Evolutionary conservation across 1,284 basidiomycete species (phyloP).

Genomic region (Puccinia hordei): DNA sequence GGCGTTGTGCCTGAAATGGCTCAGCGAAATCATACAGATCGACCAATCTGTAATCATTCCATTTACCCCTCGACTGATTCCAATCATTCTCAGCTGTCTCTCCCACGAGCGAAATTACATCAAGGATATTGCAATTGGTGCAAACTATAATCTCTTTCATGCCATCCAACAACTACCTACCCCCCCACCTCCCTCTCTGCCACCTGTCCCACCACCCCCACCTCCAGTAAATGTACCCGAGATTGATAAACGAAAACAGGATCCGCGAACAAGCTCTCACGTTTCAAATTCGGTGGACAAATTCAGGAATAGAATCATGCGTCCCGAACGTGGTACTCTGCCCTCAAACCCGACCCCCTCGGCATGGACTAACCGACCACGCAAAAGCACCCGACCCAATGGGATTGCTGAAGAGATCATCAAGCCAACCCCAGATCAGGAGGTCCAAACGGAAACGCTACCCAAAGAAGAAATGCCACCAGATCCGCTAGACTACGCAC

Average conservation of each 20-base stretch:
- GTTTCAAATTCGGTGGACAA: conserved; percentile 37
- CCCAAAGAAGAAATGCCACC: conserved; percentile 61
- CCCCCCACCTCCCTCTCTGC: conserved; percentile 64
- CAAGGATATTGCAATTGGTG: conserved; percentile 78
- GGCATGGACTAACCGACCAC: conserved; percentile 17
- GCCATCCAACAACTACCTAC: conserved; percentile 83
- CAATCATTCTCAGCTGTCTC: conserved; percentile 88
- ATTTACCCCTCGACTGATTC: conserved; percentile 88
- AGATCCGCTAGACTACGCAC: conserved; percentile 86
- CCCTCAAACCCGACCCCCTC: conserved; percentile 38
- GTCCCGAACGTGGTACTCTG: conserved; percentile 35
- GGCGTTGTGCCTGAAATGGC: conserved; percentile 72
- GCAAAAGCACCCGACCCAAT: conserved; percentile 12
- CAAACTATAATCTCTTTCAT: conserved; percentile 79
- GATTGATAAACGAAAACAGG: conserved; percentile 30
- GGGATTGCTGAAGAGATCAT: conserved; percentile 21
- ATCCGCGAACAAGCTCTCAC: conserved; percentile 19
- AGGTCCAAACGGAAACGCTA: background rate
- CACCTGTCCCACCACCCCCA: conserved; percentile 52
- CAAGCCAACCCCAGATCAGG: background rate
- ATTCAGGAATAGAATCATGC: conserved; percentile 27
- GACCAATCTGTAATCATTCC: conserved; percentile 88
- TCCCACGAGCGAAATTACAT: conserved; percentile 89
- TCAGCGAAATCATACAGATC: conserved; percentile 85
- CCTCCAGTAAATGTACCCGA: conserved; percentile 38